A percentile compares a stretch with the other conserved stretches of the same genome.
Evolutionary conservation across 257 asterid genomes (phyloP).

Genomic region (Scutellaria barbata): DNA sequence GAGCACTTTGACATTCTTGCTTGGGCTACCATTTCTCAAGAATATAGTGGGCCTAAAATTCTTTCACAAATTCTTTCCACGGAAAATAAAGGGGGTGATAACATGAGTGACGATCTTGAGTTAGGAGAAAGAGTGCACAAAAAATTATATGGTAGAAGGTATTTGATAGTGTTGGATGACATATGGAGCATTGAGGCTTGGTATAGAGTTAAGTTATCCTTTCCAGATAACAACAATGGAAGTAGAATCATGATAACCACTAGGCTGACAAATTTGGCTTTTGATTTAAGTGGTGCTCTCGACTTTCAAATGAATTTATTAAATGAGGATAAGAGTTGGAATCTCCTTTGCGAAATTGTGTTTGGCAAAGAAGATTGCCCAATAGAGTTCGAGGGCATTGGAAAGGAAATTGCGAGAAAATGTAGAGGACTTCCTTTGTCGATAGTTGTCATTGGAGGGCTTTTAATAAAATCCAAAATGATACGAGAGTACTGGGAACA

Average conservation of each 20-base stretch:
- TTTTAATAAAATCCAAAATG: slow-evolving; percentile 14
- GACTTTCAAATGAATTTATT: background rate
- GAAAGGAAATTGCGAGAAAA: slow-evolving; percentile 6
- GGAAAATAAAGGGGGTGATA: no score
- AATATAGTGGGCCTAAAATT: no score
- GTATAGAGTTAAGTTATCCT: background rate
- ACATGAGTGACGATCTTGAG: no score
- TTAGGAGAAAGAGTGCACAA: no score
- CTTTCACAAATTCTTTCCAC: background rate
- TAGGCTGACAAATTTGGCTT: background rate
- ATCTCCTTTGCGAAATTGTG: background rate
- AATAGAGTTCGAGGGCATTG: background rate
- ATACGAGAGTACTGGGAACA: background rate
- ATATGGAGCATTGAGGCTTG: background rate
- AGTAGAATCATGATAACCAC: slow-evolving; percentile 2
- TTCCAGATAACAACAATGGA: background rate
- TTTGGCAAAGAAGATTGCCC: background rate
- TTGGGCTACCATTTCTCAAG: background rate
- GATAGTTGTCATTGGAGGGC: slow-evolving; percentile 20
- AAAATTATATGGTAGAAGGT: no score
- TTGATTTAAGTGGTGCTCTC: background rate
- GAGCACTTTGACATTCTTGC: background rate
- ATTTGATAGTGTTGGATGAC: background rate
- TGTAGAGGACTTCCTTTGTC: slow-evolving; percentile 32
- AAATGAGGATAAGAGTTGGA: slow-evolving; percentile 9